Evolutionary conservation across 192 early-diverging fungal genomes (phyloP), one percentile per base, ranked within the genome.

Genomic region (Rhizophagus clarus): DNA sequence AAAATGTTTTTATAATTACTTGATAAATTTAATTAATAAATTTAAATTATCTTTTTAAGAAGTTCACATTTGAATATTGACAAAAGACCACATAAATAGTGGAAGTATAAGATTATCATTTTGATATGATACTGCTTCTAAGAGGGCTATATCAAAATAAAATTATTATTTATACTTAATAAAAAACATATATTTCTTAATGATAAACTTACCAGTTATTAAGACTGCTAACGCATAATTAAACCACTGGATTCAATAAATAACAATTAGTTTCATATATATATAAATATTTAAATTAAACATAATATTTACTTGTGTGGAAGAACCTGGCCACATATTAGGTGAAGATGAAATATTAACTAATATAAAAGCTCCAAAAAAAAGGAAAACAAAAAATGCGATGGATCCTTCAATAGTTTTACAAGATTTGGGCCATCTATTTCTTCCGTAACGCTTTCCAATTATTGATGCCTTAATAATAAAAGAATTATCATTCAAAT

Each of bases 41-140:
- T 37, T 37, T 37, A 37, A 37, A 6, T 37, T 37, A 40, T 40
- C 37, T 40, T 40, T 37, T 40, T 9, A 45, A 45, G 12, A 45
- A 45, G 42, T 69, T 69, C 37, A 69, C 20, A 37, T 34, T 69
- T 77, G 40, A 75, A 45, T 45, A 45, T 78, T 85, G 9, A 88
- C 81, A 76, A 88, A 81, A 22, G 92, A 79, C 76, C 88, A 91
- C 85, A 93, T 91, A 71, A 88, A 91, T 69, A 96, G 87, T 3
- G 97, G 97, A 71, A 98, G 90, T 28, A 97, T 85, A 42, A 97
- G 84, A 82, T 99, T 99, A 82, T 99, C 97, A 81, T 99, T 99
- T 86, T 99, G 97, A 69, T 90, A 92, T 2, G 96, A 94, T 71
- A 94, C 85, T 4, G 96, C 96, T 80, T 98, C 96, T 26, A 98